Base-by-base conservation (phyloP, 768 basidiomycete genomes). In the Phallus indusiatus region DNA sequence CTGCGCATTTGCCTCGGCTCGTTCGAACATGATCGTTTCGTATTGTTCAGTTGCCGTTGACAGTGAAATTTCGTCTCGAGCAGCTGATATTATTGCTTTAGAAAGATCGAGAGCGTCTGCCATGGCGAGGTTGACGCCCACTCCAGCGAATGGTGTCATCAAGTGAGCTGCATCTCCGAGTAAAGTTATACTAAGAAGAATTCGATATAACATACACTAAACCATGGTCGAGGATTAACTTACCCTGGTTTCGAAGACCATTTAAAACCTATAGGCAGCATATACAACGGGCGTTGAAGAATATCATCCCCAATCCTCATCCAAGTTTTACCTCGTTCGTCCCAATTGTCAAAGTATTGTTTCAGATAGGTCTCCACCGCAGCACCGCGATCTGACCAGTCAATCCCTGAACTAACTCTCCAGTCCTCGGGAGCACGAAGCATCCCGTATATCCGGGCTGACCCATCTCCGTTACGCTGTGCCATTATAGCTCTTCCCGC, bases 81-180 rank as follows among this genome's bases (percentile, higher is more conserved):
- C 36, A 18, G 59, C 42, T 16, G n/a, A 37, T 17, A 62, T 37
- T 22, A 65, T 57, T 8, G 55, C 48, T 21, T 59, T 20, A 1
- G 51, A 63, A 33, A 65, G 61, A 16, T 65, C 63, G 20, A 42
- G 33, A 47, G 66, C 70, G 49, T 71, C 71, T 10, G 62, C 53
- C 70, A 72, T 67, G 36, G 70, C 71, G 46, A 68, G 68, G 56
- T 76, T 75, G 54, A 68, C 73, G 9, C 74, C 73, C 18, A 71
- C 70, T 3, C 74, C 73, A 0, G 67, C 69, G 58, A 73, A 74
- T 1, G 72, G 74, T 1, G 66, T 60, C 72, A 75, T 72, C 5
- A 71, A 60, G 58, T 75, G 73, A 7, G 73, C 73, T 1, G 73
- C 72, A 47, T 74, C 74, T n/a, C 73, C 73, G 34, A 71, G 53